Conservation (phyloP, 805 yeast species). For the Pichia gijzeniarum region DNA sequence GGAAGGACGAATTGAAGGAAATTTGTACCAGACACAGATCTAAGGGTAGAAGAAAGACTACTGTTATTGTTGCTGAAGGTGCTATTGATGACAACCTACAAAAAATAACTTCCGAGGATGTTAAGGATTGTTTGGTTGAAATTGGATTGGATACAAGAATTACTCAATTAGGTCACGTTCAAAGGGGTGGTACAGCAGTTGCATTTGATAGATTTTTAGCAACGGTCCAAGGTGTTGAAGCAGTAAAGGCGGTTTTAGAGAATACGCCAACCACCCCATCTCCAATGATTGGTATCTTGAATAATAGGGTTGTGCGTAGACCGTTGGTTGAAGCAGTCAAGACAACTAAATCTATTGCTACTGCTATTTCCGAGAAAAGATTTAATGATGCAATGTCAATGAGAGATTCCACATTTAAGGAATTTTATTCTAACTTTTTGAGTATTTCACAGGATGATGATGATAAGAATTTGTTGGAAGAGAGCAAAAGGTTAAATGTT, state of each 20-base stretch:
- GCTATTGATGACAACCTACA: slow-evolving; percentile 78
- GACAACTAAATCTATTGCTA: slow-evolving; percentile 83
- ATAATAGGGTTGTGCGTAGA: slow-evolving; percentile 78
- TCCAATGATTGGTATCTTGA: slow-evolving; percentile 87
- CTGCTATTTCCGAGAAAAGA: slow-evolving; percentile 71
- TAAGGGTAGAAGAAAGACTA: slow-evolving; percentile 88
- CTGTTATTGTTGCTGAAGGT: slow-evolving; percentile 97
- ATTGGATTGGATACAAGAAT: slow-evolving; percentile 91
- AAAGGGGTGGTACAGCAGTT: slow-evolving; percentile 97
- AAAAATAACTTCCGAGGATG: slow-evolving; percentile 76
- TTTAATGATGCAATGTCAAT: slow-evolving; percentile 82
- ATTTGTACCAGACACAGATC: slow-evolving; percentile 74
- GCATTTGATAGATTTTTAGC: slow-evolving; percentile 90
- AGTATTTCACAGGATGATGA: slow-evolving; percentile 69
- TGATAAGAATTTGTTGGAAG: slow-evolving; percentile 54
- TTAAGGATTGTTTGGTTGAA: slow-evolving; percentile 73
- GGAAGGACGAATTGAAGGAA: slow-evolving; percentile 76
- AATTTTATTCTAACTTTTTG: slow-evolving; percentile 66
- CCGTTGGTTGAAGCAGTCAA: slow-evolving; percentile 87
- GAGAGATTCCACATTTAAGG: slow-evolving; percentile 84
- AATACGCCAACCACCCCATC: slow-evolving; percentile 88
- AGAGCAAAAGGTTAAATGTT: slow-evolving; percentile 53
- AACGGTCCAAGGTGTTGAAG: slow-evolving; percentile 96
- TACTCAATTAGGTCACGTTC: slow-evolving; percentile 95
- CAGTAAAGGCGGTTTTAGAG: slow-evolving; percentile 86